phyloP scores from a whole-genome alignment of 345 rosid species.

The Cochlearia excelsa region DNA sequence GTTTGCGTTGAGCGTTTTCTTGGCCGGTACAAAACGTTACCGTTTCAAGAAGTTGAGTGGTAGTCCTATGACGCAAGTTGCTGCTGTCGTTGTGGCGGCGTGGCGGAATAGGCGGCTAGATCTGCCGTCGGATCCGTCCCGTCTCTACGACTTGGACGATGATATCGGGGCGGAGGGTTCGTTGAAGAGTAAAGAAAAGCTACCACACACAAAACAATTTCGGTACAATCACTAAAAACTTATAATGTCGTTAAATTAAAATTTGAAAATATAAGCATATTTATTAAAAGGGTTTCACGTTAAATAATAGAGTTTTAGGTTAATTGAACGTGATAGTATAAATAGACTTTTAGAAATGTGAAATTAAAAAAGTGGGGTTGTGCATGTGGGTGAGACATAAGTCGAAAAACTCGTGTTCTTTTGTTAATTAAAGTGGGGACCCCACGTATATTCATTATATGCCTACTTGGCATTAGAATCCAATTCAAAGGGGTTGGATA shows the following conservation, averaged over 20 bases:
- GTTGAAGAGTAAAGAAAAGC: slow-evolving; percentile 60
- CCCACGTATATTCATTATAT: slow-evolving; percentile 24
- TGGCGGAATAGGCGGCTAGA: slow-evolving; percentile 61
- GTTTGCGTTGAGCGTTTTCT: slow-evolving; percentile 50
- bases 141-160: slow-evolving; percentile 57
- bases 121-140: slow-evolving; percentile 55
- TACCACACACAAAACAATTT: slow-evolving; percentile 71
- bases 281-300: background rate
- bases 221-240: slow-evolving; percentile 37
- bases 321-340: slow-evolving; percentile 18
- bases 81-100: slow-evolving; percentile 58
- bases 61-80: slow-evolving; percentile 91
- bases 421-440: slow-evolving; percentile 22
- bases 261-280: background rate
- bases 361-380: slow-evolving; percentile 21
- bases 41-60: slow-evolving; percentile 84
- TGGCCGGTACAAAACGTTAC: slow-evolving; percentile 74
- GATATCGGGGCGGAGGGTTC: slow-evolving; percentile 39
- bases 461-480: slow-evolving; percentile 33
- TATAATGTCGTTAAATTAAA: background rate
- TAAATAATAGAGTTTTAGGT: slow-evolving; percentile 24
- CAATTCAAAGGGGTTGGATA: slow-evolving; percentile 16
- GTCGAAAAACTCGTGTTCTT: slow-evolving; percentile 27
- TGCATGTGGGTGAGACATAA: slow-evolving; percentile 32
- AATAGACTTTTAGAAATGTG: slow-evolving; percentile 14